A percentile compares a stretch with the other conserved stretches of the same genome.
Evolutionary conservation across 179 eudicot genomes (phyloP).

Genomic region (Amaranthus tricolor): DNA sequence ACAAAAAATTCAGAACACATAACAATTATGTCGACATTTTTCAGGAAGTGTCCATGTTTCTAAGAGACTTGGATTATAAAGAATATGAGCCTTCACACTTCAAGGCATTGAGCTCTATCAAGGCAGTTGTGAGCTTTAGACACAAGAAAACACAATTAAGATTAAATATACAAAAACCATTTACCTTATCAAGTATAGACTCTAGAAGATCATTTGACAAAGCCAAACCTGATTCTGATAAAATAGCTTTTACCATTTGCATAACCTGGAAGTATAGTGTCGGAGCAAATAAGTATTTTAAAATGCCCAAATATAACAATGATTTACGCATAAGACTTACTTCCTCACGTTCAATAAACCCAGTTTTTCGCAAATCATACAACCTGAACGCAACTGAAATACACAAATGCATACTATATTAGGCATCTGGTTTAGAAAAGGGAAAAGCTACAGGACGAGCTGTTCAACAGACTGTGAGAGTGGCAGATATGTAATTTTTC

Average conservation of each 20-base stretch:
- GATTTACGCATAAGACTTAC: slow-evolving; percentile 27
- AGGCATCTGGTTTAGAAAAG: not conserved
- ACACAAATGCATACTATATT: slow-evolving; percentile 8
- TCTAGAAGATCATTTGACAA: slow-evolving; percentile 64
- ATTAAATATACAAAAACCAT: not conserved
- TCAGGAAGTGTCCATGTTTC: not conserved
- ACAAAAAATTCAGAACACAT: not conserved
- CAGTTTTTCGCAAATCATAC: slow-evolving; percentile 86
- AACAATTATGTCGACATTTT: too few species aligned
- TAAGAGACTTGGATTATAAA: not conserved
- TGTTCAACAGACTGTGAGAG: too few species aligned
- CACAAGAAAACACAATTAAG: not conserved
- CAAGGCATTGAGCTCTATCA: not conserved
- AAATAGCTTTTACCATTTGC: slow-evolving; percentile 66
- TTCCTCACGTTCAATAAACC: slow-evolving; percentile 93
- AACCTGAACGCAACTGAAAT: slow-evolving; percentile 87
- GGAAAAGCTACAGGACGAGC: too few species aligned
- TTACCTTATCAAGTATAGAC: slow-evolving; percentile 57
- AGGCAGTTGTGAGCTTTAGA: not conserved
- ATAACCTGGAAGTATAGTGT: slow-evolving; percentile 42
- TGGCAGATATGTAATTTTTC: too few species aligned
- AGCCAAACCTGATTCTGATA: slow-evolving; percentile 54
- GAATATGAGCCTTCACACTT: not conserved
- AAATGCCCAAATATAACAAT: not conserved
- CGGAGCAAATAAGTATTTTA: slow-evolving; percentile 12